Evolutionary conservation across 139 green algal species (phyloP).

Genomic region (Closterium sp.): DNA sequence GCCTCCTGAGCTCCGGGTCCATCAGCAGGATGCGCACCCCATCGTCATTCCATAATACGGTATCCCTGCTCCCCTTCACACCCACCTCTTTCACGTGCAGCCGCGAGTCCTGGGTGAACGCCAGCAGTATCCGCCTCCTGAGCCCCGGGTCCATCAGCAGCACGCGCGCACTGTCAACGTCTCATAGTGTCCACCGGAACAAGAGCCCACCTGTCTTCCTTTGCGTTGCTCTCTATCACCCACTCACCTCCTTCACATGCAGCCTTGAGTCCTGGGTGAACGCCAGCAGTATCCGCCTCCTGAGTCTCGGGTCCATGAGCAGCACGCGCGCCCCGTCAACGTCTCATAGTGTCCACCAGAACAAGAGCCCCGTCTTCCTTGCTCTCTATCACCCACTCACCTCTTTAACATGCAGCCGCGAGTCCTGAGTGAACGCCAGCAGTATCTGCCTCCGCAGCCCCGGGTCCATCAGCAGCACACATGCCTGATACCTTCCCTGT

Average conservation of each 20-base stretch:
- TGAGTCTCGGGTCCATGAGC: constrained; percentile 49
- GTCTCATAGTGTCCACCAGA: constrained; percentile 57
- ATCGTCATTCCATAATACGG: constrained; percentile 66
- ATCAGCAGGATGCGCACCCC: constrained; percentile 52
- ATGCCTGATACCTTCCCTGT: not conserved
- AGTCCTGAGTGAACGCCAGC: too few species aligned
- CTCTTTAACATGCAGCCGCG: too few species aligned
- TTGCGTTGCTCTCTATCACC: not conserved
- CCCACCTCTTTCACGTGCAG: constrained; percentile 76
- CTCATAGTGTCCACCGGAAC: not conserved
- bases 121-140: constrained; percentile 78
- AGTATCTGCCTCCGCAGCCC: too few species aligned
- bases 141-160: constrained; percentile 55
- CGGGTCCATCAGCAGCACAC: too few species aligned
- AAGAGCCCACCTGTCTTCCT: too few species aligned
- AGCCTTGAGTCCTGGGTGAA: constrained; percentile 94
- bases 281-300: constrained; percentile 81
- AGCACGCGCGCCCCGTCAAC: constrained; percentile 57
- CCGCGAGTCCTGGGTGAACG: constrained; percentile 91
- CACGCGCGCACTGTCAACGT: too few species aligned
- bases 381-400: too few species aligned
- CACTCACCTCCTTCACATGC: too few species aligned
- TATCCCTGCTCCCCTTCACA: too few species aligned
- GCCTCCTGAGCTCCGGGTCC: constrained; percentile 54
- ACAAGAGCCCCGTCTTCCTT: too few species aligned